Evolutionary conservation across 1,139 yeast genomes (phyloP), one percentile per base, ranked within the genome.

Genomic region (Yamadazyma oceani): DNA sequence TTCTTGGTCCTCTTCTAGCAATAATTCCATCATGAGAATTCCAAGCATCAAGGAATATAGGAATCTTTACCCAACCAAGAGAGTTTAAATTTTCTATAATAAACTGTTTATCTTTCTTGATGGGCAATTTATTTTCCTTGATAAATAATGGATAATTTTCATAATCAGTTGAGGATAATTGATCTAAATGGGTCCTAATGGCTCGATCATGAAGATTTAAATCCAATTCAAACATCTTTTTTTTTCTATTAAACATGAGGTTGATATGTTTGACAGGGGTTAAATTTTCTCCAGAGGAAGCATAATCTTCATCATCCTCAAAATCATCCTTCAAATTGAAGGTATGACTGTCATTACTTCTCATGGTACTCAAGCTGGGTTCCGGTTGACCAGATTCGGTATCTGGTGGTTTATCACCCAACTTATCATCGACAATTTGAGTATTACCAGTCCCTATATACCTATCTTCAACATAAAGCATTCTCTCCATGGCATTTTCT

Each of bases 11-110:
- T 40, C 82, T 66, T 44, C 94, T 66, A 9, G 86, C 84, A 17
- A 82, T 81, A 30, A 84, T 79, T 0, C 83, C 82, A 49, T 80
- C 88, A 51, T 85, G 94, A 0, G 92, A 78, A 55, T 84, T 84
- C 58, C 82, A 67, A 12, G 80, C 74, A 47, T 80, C 84, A 31
- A 82, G 66, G 49, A 76, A 80, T 2, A 80, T 78, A 0, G 89
- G 82, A 12, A 83, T 65, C 50, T 83, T 82, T 36, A 75, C 63
- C 89, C 90, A 83, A n/a, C 69, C 63, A 10, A 84, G 50, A 19
- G 59, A 48, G 50, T 80, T 80, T 51, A 85, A 62, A 44, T 77
- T 75, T 2, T 66, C 53, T 25, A 75, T 55, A 22, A 82, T 82
- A 13, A 47, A 51, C 28, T 43, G 42, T 42, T 81, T 64, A 2